phyloP scores from a whole-genome alignment of 805 yeast species.

The Candida insectorum region DNA sequence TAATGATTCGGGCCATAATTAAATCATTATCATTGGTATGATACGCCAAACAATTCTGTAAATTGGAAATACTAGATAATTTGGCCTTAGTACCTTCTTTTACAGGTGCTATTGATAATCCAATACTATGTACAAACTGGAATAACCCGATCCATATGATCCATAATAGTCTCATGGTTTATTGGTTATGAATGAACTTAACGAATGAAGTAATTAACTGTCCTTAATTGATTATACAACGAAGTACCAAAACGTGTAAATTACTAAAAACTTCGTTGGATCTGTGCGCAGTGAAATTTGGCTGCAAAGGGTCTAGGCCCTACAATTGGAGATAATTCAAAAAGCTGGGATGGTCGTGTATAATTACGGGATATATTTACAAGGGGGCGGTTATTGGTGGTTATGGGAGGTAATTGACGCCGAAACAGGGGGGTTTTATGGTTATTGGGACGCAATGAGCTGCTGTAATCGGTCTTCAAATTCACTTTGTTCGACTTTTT shows the following conservation, averaged over 20 bases:
- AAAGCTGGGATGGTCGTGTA: too few species aligned
- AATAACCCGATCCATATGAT: too few species aligned
- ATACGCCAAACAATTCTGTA: constrained; percentile 35
- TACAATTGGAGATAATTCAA: too few species aligned
- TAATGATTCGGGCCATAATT: constrained; percentile 26
- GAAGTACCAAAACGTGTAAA: neutral
- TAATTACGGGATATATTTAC: neutral
- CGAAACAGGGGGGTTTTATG: too few species aligned
- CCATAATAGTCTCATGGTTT: constrained; percentile 1
- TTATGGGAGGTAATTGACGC: too few species aligned
- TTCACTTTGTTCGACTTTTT: constrained; percentile 34
- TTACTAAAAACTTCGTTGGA: neutral
- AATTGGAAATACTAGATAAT: constrained; percentile 26
- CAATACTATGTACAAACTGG: constrained; percentile 20
- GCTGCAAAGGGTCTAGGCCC: too few species aligned
- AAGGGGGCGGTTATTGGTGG: too few species aligned
- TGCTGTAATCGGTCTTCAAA: constrained; percentile 30
- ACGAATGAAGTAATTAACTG: neutral
- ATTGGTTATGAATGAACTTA: neutral
- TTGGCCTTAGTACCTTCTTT: constrained; percentile 25
- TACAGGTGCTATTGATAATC: constrained; percentile 33
- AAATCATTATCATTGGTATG: constrained; percentile 35
- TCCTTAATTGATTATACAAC: neutral
- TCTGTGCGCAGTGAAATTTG: too few species aligned
- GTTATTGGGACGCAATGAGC: too few species aligned